Evolutionary conservation across 2,329 filamentous ascomycete genomes (phyloP).

Genomic region (Berkeleyomyces rouxiae): DNA sequence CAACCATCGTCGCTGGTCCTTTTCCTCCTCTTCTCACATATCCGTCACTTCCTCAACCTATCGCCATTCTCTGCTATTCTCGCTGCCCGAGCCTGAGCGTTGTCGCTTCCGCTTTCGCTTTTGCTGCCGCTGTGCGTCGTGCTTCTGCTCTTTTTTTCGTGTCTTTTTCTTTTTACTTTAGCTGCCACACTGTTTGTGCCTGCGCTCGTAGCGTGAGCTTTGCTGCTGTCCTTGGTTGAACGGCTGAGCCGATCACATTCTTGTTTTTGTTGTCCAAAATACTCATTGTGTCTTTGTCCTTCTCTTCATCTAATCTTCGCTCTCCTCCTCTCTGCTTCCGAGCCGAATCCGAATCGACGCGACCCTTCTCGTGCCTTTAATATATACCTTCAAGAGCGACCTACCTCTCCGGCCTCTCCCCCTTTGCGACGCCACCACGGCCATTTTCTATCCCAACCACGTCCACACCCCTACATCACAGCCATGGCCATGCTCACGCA

Average conservation of each 20-base stretch:
- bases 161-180: slow-evolving; percentile 2
- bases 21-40: neutral
- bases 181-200: neutral
- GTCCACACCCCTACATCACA: neutral
- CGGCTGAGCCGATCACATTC: slow-evolving; percentile 10
- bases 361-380: neutral
- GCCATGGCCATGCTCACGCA: slow-evolving; percentile 65
- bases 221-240: slow-evolving; percentile 1
- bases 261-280: slow-evolving; percentile 2
- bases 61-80: neutral
- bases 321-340: neutral
- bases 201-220: neutral
- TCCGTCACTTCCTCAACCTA: neutral
- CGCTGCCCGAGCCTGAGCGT: neutral
- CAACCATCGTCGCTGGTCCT: neutral
- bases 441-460: neutral
- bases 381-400: neutral
- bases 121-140: neutral
- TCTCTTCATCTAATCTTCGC: neutral
- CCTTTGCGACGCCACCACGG: neutral
- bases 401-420: neutral
- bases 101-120: neutral
- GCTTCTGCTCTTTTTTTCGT: neutral
- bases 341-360: neutral
- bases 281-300: neutral